Evolutionary conservation across 441 rosid genomes (phyloP).

Genomic region (Adansonia gregorii): DNA sequence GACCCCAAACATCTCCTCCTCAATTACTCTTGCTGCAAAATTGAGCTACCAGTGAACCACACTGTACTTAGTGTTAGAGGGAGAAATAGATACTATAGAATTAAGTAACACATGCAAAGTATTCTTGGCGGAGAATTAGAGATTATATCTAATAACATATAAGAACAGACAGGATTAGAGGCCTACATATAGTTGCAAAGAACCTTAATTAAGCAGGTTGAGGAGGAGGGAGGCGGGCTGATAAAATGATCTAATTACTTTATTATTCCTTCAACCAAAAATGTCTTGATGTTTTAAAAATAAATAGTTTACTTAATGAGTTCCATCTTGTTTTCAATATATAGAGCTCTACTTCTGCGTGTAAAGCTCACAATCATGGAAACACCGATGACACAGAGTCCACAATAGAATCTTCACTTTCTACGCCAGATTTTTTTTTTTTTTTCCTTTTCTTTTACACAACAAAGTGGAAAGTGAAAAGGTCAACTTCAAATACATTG

Average conservation of each 20-base stretch:
- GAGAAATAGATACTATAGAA: not conserved
- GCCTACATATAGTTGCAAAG: constrained; percentile 10
- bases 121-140: not conserved
- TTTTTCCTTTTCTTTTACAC: constrained; percentile 4
- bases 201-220: constrained; percentile 12
- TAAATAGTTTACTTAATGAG: not conserved
- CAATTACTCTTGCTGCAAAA: constrained; percentile 84
- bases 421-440: constrained; percentile 8
- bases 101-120: not conserved
- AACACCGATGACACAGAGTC: not conserved
- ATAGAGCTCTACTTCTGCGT: constrained; percentile 7
- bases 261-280: not conserved
- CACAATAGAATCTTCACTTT: constrained; percentile 13
- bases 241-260: not conserved
- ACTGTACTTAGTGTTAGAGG: constrained; percentile 13
- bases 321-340: constrained; percentile 19
- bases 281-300: not conserved
- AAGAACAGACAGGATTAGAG: constrained; percentile 5
- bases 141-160: constrained; percentile 16
- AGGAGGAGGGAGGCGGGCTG: not conserved
- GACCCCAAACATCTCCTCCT: constrained; percentile 92
- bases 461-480: not conserved
- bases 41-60: constrained; percentile 32
- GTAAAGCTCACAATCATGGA: not conserved
- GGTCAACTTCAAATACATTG: constrained; percentile 10